Conservation (phyloP, 2,329 filamentous ascomycete genomes). For the Epichloe hybrida region DNA sequence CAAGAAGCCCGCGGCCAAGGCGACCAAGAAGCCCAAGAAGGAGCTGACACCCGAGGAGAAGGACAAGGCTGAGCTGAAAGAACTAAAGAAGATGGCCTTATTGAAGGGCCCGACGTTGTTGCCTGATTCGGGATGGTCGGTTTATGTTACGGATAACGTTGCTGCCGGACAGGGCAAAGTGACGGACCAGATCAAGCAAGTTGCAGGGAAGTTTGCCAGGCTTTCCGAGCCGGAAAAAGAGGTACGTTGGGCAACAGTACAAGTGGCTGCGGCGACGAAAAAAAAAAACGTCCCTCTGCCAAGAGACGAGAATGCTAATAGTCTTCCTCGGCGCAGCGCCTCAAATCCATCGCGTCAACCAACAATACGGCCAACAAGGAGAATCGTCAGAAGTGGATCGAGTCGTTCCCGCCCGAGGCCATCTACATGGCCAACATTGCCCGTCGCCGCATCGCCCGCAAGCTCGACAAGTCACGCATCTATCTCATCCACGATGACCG, state of each 20-base stretch:
- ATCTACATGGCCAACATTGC: conserved; percentile 34
- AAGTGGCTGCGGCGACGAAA: background rate
- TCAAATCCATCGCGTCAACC: conserved; percentile 19
- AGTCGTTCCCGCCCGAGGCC: conserved; percentile 23
- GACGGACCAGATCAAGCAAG: conserved; percentile 11
- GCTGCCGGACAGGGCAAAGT: conserved; percentile 6
- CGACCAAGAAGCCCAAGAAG: conserved; percentile 27
- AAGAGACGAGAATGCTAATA: background rate
- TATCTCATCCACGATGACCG: conserved; percentile 33
- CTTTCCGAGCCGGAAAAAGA: conserved; percentile 28
- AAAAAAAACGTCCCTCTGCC: background rate
- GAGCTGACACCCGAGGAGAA: conserved; percentile 25
- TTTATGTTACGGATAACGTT: conserved; percentile 25
- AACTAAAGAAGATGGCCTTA: conserved; percentile 29
- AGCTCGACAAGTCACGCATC: conserved; percentile 14
- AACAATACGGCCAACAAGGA: conserved; percentile 29
- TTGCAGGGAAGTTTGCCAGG: conserved; percentile 23
- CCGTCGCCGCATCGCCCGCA: conserved; percentile 27
- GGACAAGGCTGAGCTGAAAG: conserved; percentile 17
- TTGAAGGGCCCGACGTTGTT: conserved; percentile 23
- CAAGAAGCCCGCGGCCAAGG: conserved; percentile 36
- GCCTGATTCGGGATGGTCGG: conserved; percentile 20
- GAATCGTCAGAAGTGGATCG: conserved; percentile 34
- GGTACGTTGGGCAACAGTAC: conserved; percentile 21
- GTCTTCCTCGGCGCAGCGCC: conserved; percentile 10